These are phyloP conservation scores for Cladosporium cucumerinum DNA, from an alignment of 2,329 filamentous ascomycete species.

Conservation along the genomic window DNA sequence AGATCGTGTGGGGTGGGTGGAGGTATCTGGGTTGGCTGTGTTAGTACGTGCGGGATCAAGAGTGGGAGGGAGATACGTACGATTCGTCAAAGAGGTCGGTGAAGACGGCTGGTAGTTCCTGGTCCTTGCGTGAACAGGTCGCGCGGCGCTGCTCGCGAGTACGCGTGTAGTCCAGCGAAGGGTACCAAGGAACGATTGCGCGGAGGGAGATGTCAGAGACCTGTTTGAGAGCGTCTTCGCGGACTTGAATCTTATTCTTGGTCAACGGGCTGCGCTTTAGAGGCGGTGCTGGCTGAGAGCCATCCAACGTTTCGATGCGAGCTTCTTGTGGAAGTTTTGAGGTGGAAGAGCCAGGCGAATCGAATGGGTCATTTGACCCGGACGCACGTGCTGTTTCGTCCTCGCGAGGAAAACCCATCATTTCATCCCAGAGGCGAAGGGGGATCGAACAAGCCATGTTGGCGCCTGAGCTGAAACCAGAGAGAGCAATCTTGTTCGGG, in stretches of 20 bases:
- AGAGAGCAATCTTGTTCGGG: constrained; percentile 54
- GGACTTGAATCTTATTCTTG: constrained; percentile 11
- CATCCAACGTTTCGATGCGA: constrained; percentile 5
- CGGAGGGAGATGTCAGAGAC: constrained; percentile 46
- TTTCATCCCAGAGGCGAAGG: constrained; percentile 52
- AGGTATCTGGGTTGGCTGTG: constrained; percentile 30
- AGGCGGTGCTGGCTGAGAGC: background rate
- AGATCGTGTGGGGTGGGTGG: constrained; percentile 42
- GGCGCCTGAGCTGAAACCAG: constrained; percentile 61
- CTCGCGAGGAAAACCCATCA: constrained; percentile 32
- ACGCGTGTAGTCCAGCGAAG: constrained; percentile 59
- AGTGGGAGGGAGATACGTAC: background rate
- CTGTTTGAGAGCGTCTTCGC: constrained; percentile 11
- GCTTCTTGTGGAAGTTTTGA: background rate
- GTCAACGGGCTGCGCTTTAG: constrained; percentile 10
- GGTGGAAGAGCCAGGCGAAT: constrained; percentile 2
- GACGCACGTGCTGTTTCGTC: constrained; percentile 9
- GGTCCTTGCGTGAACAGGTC: constrained; percentile 52
- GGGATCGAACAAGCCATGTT: constrained; percentile 63
- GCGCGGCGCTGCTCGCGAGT: constrained; percentile 57
- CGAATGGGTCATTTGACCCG: background rate
- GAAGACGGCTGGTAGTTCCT: constrained; percentile 50
- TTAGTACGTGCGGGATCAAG: background rate
- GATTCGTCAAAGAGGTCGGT: constrained; percentile 52
- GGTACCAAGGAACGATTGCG: constrained; percentile 61